phyloP scores from a whole-genome alignment of 1,284 basidiomycete species.

The Puccinia brachypodii region DNA sequence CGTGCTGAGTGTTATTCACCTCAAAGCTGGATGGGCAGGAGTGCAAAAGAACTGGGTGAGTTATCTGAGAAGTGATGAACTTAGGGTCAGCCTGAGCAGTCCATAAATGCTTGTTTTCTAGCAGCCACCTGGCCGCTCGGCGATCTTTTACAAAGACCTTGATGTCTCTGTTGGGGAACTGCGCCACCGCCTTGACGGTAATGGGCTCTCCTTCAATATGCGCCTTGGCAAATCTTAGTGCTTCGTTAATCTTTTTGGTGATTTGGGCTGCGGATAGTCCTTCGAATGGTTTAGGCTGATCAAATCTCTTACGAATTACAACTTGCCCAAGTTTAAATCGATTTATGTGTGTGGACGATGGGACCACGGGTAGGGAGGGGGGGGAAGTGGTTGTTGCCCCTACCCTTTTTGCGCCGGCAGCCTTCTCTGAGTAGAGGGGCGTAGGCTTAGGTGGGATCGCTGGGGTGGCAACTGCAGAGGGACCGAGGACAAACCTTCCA shows the following conservation, averaged over 20 bases:
- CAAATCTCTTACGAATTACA: neutral
- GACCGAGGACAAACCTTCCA: neutral
- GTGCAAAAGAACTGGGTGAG: neutral
- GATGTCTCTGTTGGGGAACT: neutral
- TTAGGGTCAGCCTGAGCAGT: neutral
- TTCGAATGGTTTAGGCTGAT: neutral
- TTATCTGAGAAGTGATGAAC: neutral
- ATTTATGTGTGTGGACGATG: neutral
- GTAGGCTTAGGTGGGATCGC: neutral
- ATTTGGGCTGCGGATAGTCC: neutral
- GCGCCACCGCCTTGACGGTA: neutral
- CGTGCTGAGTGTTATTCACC: neutral
- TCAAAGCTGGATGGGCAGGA: neutral
- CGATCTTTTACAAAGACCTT: neutral
- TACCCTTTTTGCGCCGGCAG: neutral
- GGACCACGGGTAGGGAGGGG: neutral
- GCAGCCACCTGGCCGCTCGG: neutral
- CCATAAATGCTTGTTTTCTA: neutral
- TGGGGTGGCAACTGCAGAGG: neutral
- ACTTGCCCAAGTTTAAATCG: neutral
- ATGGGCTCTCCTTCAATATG: neutral
- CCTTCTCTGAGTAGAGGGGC: neutral
- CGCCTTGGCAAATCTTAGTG: neutral
- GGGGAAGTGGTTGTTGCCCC: neutral
- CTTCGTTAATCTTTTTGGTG: neutral